Evolutionary conservation across 768 basidiomycete genomes (phyloP).

Genomic region (Lactarius vividus): DNA sequence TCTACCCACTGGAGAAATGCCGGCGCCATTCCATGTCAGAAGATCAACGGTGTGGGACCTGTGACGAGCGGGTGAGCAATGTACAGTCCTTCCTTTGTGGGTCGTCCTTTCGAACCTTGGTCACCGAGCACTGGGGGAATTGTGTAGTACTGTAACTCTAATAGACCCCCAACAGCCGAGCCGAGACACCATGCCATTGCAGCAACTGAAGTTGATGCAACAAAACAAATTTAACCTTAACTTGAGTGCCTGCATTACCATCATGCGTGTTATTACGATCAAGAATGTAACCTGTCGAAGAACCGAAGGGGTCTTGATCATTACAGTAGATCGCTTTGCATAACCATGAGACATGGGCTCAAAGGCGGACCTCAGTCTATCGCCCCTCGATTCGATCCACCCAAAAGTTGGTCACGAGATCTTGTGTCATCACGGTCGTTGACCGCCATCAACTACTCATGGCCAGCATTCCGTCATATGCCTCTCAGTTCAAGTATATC

Average conservation of each 20-base stretch:
- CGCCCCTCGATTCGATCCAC: too few species aligned
- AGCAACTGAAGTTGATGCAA: background rate
- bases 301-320: too few species aligned
- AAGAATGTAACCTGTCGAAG: background rate
- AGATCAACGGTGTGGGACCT: background rate
- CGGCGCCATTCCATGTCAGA: background rate
- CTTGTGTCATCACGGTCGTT: too few species aligned
- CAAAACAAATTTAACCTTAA: background rate
- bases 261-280: too few species aligned
- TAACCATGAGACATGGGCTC: too few species aligned
- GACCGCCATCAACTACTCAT: too few species aligned
- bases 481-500: constrained; percentile 23
- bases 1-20: background rate
- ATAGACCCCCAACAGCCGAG: too few species aligned
- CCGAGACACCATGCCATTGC: too few species aligned
- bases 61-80: background rate
- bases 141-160: background rate
- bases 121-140: background rate
- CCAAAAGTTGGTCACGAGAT: background rate
- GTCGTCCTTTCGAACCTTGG: background rate
- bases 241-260: background rate
- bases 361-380: too few species aligned
- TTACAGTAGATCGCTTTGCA: too few species aligned
- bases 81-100: background rate
- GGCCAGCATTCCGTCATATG: constrained; percentile 15